Base-by-base conservation (phyloP, 1,284 basidiomycete species). In the Heterobasidion parviporum region DNA sequence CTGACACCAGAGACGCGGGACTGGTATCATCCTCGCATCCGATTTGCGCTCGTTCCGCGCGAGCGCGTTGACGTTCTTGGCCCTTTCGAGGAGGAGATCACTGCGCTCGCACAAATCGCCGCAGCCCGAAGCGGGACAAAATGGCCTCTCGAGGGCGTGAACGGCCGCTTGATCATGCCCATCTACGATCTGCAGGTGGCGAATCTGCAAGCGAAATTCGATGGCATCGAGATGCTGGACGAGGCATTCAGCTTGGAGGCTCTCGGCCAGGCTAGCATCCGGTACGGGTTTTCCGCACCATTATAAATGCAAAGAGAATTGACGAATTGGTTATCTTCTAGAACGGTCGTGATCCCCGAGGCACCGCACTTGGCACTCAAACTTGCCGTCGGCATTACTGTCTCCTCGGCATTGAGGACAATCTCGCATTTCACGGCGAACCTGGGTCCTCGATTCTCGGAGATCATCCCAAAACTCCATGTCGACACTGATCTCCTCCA, bases 351-450 rank as follows among this genome's bases (percentile, higher is more conserved):
- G 9, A 61, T 78, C 32, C 70, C 74, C 10, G 73, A 73, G 45
- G 66, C 75, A 44, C 70, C 71, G 18, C 70, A 69, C 18, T 65
- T 74, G 51, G 71, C 76, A 6, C 61, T 80, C 14, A 81, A 80
- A 57, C 61, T 80, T 18, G 69, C 78, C 6, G 70, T 81, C 54
- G 76, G 75, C 8, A 76, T 80, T 55, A 78, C 75, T 58, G 77
- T 81, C 54, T 79, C 79, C 16, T 80, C 78, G 18, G 70, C 76
- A 2, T 66, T 80, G 43, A 69, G 79, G 52, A 81, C 79, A 2
- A 78, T 80, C 53, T 79, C 79, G 38, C 79, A 80, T 59, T 79
- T 74, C 57, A 79, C 78, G 4, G 75, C 78, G n/a, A 68, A 78
- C 59, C 75, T 79, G 59, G 77, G 76, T 5, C 78, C 78, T 33